Percentiles rank a stretch among this genome's conserved stretches.
Evolutionary conservation across 106 monocot species (phyloP).

Genomic region (Dactylorhiza incarnata): DNA sequence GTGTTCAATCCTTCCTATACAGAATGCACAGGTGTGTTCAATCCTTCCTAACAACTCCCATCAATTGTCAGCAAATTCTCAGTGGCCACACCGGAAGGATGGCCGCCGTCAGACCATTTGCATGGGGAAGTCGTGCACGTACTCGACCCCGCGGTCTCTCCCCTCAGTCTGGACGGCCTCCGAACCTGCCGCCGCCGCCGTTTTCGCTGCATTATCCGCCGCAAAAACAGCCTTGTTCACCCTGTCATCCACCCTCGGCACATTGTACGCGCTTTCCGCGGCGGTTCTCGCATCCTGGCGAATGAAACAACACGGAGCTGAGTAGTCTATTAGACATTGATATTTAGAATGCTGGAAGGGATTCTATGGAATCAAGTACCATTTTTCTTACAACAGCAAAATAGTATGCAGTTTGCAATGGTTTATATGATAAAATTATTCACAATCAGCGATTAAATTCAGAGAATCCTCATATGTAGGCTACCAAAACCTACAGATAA

Average conservation of each 20-base stretch:
- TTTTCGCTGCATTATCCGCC: constrained; percentile 56
- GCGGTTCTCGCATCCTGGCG: constrained; percentile 56
- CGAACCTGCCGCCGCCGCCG: constrained; percentile 45
- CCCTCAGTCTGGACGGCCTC: constrained; percentile 43
- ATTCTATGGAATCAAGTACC: background rate
- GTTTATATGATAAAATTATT: no score
- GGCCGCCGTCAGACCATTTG: constrained; percentile 14
- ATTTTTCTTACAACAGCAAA: no score
- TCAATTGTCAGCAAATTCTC: no score
- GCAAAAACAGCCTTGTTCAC: constrained; percentile 52
- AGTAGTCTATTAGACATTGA: no score
- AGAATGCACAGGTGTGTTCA: no score
- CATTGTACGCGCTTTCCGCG: constrained; percentile 39
- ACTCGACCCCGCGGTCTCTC: background rate
- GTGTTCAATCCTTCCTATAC: no score
- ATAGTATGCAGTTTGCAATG: no score
- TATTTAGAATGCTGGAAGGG: constrained; percentile 25
- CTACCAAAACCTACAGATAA: constrained; percentile 75
- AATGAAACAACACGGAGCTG: constrained; percentile 1
- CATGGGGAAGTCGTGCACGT: constrained; percentile 21
- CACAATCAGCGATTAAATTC: constrained; percentile 94
- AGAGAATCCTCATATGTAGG: constrained; percentile 91
- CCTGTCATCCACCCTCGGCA: constrained; percentile 49
- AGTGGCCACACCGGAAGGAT: no score
- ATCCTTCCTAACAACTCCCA: no score